Percentiles rank a stretch among this genome's conserved stretches.
These are phyloP conservation scores for Closterium sp. DNA, from an alignment of 139 green algal species.

Conservation along the genomic window DNA sequence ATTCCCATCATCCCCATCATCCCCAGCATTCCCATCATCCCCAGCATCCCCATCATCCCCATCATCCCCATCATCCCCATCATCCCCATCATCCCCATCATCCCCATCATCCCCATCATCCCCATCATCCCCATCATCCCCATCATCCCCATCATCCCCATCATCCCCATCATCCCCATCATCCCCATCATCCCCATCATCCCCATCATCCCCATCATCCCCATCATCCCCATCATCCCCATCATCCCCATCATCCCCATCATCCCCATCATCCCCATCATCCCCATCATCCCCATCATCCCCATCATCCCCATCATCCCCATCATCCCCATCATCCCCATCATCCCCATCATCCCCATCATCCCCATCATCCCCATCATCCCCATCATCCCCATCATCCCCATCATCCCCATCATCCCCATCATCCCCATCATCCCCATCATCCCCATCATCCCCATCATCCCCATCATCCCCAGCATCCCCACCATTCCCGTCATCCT, in stretches of 20 bases:
- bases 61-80: neutral
- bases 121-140: neutral
- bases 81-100: conserved; percentile 5
- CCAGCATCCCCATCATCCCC: neutral
- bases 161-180: too few relatives aligned
- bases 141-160: neutral
- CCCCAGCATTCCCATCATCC: too few relatives aligned
- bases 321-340: neutral
- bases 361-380: neutral
- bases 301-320: neutral
- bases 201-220: neutral
- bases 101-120: neutral
- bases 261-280: neutral
- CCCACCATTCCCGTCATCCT: too few relatives aligned
- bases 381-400: neutral
- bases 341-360: neutral
- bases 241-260: neutral
- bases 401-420: too few relatives aligned
- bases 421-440: neutral
- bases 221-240: neutral
- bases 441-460: neutral
- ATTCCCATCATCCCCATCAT: too few relatives aligned
- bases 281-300: neutral
- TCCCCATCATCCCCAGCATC: too few relatives aligned
- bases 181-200: too few relatives aligned